Percentiles rank a stretch among this genome's conserved stretches.
Conservation (phyloP, 2,329 filamentous ascomycete species). For the Xylariaceae sp. region DNA sequence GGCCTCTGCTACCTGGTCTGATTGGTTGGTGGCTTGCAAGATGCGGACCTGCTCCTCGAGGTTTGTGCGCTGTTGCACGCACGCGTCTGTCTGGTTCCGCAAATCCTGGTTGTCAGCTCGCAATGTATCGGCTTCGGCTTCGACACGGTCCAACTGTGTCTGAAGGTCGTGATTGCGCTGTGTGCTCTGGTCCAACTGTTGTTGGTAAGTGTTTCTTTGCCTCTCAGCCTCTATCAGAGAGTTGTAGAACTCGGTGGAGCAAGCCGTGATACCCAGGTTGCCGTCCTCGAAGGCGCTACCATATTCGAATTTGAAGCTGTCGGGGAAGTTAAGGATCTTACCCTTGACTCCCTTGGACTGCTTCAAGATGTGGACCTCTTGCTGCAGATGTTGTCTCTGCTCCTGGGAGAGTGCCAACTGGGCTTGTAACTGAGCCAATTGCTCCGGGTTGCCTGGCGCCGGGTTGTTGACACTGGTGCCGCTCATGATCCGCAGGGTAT, state of each 20-base stretch:
- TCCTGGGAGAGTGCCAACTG: background rate
- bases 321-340: slow-evolving; percentile 16
- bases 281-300: slow-evolving; percentile 15
- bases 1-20: background rate
- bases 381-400: slow-evolving; percentile 12
- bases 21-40: background rate
- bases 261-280: slow-evolving; percentile 11
- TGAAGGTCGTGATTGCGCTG: background rate
- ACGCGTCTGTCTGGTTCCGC: background rate
- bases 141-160: slow-evolving; percentile 4
- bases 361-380: slow-evolving; percentile 12
- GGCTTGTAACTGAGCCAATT: slow-evolving; percentile 5
- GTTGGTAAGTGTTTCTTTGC: slow-evolving; percentile 1
- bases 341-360: slow-evolving; percentile 7
- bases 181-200: background rate
- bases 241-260: slow-evolving; percentile 2
- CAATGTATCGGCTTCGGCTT: slow-evolving; percentile 1
- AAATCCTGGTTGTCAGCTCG: slow-evolving; percentile 2
- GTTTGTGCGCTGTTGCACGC: background rate
- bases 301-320: slow-evolving; percentile 9
- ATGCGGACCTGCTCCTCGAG: slow-evolving; percentile 6
- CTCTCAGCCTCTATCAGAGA: slow-evolving; percentile 7
- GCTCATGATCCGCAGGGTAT: slow-evolving; percentile 11
- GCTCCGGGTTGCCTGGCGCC: background rate
- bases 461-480: background rate